Conservation (phyloP, 1,139 yeast genomes). For the Zygoascus hellenicus region DNA sequence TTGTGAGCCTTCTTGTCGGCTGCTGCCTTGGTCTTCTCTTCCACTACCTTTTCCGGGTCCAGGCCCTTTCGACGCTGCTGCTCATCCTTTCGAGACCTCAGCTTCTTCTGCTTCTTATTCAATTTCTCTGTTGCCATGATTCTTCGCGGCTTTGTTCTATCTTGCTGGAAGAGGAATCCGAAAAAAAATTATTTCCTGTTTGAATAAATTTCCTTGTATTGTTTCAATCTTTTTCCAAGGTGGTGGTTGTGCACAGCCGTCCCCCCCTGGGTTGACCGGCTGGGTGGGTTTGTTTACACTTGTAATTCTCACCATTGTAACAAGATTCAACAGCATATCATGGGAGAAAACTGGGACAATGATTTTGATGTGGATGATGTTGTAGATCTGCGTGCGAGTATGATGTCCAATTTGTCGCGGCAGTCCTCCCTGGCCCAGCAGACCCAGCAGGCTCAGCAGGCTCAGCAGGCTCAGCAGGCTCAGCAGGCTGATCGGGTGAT, state of each 20-base stretch:
- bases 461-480: background rate
- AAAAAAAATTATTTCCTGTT: background rate
- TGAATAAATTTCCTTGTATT: background rate
- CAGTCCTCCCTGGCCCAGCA: background rate
- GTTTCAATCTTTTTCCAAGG: background rate
- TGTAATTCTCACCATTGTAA: background rate
- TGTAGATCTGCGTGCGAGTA: background rate
- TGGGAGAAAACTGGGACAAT: slow-evolving; percentile 23
- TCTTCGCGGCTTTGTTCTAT: background rate
- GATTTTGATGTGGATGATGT: slow-evolving; percentile 20
- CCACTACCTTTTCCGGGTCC: slow-evolving; percentile 8
- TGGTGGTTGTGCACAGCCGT: slow-evolving; percentile 1
- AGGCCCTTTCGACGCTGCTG: slow-evolving; percentile 8
- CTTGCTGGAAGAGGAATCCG: too few species aligned
- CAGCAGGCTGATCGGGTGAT: background rate
- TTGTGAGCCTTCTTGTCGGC: slow-evolving; percentile 22
- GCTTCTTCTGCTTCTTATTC: slow-evolving; percentile 15
- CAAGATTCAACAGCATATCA: background rate
- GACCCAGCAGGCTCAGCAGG: background rate
- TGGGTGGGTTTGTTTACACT: background rate
- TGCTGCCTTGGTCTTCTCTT: slow-evolving; percentile 10
- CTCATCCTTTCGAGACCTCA: slow-evolving; percentile 5
- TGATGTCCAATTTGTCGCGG: too few species aligned
- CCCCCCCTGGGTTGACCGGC: too few species aligned
- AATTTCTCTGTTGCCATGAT: slow-evolving; percentile 8